Evolutionary conservation across 257 asterid species (phyloP).

Genomic region (Lithospermum erythrorhizon): DNA sequence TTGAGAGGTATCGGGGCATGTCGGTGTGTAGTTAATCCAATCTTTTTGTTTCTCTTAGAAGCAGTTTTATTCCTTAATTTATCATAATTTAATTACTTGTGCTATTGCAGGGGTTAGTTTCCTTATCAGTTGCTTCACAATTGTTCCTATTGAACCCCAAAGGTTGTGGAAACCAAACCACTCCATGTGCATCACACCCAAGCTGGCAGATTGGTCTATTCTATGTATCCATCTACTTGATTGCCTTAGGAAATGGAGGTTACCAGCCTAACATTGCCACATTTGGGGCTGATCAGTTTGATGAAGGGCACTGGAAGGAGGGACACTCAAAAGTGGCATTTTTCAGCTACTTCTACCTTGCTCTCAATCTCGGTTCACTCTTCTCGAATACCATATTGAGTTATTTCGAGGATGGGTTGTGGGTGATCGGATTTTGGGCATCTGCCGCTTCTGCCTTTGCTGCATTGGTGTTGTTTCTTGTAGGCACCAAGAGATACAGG

Average conservation of each 20-base stretch:
- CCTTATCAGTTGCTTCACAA: conserved; percentile 26
- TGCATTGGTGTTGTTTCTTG: conserved; percentile 1
- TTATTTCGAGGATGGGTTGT: conserved; percentile 13
- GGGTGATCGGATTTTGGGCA: conserved; percentile 13
- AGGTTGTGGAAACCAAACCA: conserved; percentile 23
- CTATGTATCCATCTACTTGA: conserved; percentile 12
- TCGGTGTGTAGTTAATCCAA: too few relatives aligned
- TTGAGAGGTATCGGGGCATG: too few relatives aligned
- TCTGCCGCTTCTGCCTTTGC: conserved; percentile 7
- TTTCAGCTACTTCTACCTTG: conserved; percentile 14
- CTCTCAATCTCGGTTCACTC: conserved; percentile 11
- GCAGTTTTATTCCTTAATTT: too few relatives aligned
- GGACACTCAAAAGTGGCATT: conserved; percentile 7
- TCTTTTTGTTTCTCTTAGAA: too few relatives aligned
- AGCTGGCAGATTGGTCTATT: conserved; percentile 5
- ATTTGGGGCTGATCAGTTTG: conserved; percentile 17
- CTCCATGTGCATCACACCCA: conserved; percentile 3
- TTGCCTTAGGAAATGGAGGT: conserved; percentile 15
- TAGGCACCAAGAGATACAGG: conserved; percentile 1
- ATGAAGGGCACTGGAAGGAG: conserved; percentile 9
- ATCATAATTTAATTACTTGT: neutral
- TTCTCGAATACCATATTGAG: conserved; percentile 13
- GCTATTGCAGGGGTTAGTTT: conserved; percentile 19
- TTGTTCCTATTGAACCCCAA: conserved; percentile 23
- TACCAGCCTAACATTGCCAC: conserved; percentile 14